Evolutionary conservation across 352 stramenopile species (phyloP).

Genomic region (Globisporangium camurandrum): DNA sequence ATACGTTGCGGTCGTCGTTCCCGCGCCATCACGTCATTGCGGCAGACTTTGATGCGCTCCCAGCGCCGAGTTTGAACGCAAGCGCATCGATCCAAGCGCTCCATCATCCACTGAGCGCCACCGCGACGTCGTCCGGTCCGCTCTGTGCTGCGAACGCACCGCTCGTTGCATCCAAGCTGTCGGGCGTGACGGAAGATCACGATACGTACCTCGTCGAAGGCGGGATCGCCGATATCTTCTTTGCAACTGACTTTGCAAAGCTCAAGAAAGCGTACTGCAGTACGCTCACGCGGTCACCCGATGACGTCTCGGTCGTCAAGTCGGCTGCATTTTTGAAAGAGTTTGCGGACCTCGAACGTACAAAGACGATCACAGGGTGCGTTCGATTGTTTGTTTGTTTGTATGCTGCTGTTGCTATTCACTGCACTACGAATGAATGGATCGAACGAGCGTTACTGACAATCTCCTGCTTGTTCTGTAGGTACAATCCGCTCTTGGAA

Average conservation of each 20-base stretch:
- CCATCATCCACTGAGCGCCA: slow-evolving; percentile 55
- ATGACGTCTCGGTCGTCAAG: slow-evolving; percentile 79
- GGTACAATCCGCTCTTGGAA: slow-evolving; percentile 86
- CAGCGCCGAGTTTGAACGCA: slow-evolving; percentile 50
- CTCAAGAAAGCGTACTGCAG: slow-evolving; percentile 80
- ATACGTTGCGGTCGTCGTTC: slow-evolving; percentile 70
- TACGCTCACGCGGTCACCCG: slow-evolving; percentile 36
- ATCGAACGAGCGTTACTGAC: too few relatives aligned
- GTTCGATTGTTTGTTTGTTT: slow-evolving; percentile 2
- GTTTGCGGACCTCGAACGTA: slow-evolving; percentile 71
- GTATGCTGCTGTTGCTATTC: not conserved
- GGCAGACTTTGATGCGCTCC: slow-evolving; percentile 85
- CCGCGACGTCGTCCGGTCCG: slow-evolving; percentile 52
- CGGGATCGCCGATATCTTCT: slow-evolving; percentile 88
- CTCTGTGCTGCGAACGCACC: slow-evolving; percentile 79
- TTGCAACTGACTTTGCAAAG: slow-evolving; percentile 80
- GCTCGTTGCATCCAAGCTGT: slow-evolving; percentile 81
- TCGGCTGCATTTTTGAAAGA: slow-evolving; percentile 69
- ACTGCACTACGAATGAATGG: not conserved
- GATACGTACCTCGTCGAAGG: slow-evolving; percentile 83
- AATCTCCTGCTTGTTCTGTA: slow-evolving; percentile 7
- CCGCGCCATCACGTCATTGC: slow-evolving; percentile 84
- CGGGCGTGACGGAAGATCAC: slow-evolving; percentile 71
- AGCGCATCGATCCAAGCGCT: slow-evolving; percentile 42
- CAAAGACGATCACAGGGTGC: slow-evolving; percentile 75